Evolutionary conservation across 331 rosid genomes (phyloP), one percentile per base, ranked within the genome.

Genomic region (Quercus tomentella): DNA sequence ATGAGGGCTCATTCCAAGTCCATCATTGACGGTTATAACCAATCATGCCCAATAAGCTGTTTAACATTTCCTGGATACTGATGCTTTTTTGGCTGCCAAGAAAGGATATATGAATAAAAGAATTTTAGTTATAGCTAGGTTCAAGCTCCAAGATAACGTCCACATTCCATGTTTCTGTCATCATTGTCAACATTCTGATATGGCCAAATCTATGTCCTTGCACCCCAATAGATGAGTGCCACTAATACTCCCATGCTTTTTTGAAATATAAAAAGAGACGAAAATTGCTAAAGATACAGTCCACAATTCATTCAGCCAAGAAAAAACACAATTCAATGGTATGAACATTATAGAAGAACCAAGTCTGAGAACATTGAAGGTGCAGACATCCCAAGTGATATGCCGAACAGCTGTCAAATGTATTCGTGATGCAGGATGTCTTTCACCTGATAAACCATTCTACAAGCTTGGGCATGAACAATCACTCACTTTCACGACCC

Each of bases 401-500:
- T 15, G 28, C 62, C 22, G 11, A 72, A 16, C 5, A 83, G 62
- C 30, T 62, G 81, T 43, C 83, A 75, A 87, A 77, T 71, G 73
- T 12, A 81, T 74, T 62, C 76, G 74, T 70, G 68, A 79, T 35
- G 79, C 76, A 73, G 62, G 33, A 75, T 72, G 78, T 63, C 79
- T 76, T 73, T 60, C 70, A 82, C 71, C 70, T 68, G 72, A 76
- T 78, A 89, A 79, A 72, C 77, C 76, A 72, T 75, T 70, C 60
- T 68, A 75, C 82, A 67, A 81, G 77, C 83, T 87, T 51, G 70
- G 85, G 54, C 77, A 86, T 76, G 82, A 62, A 17, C 56, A 80
- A 75, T 73, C 58, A 74, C 65, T 77, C 74, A 73, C 73, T 80
- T 80, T 56, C 43, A 58, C 74, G 71, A 79, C 25, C 71, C 87